Evolutionary conservation across 1,139 yeast genomes (phyloP).

Genomic region (Suhomyces bribrorum): DNA sequence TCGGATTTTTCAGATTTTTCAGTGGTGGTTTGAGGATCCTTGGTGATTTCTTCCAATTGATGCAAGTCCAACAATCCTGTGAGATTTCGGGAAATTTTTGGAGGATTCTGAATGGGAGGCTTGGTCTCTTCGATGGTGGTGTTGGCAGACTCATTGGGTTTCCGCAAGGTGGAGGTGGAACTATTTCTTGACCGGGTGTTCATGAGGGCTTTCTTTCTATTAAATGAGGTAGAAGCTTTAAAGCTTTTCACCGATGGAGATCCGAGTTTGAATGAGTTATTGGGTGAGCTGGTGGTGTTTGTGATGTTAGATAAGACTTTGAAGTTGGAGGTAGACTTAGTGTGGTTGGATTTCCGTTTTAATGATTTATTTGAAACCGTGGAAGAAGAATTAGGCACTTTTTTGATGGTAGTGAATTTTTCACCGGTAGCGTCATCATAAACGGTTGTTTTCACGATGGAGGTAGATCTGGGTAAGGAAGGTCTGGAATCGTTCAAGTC

Average conservation of each 20-base stretch:
- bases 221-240: conserved; percentile 44
- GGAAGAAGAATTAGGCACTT: conserved; percentile 26
- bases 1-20: background rate
- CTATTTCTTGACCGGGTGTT: conserved; percentile 30
- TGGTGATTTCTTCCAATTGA: conserved; percentile 12
- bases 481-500: conserved; percentile 19
- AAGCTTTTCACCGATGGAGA: conserved; percentile 21
- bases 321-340: conserved; percentile 9
- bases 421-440: conserved; percentile 33
- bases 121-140: conserved; percentile 3
- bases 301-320: conserved; percentile 34
- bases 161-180: conserved; percentile 14
- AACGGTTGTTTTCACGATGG: conserved; percentile 48
- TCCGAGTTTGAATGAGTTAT: conserved; percentile 3
- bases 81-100: conserved; percentile 24
- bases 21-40: background rate
- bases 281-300: conserved; percentile 23
- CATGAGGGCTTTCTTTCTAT: conserved; percentile 35
- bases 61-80: conserved; percentile 26
- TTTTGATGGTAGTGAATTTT: conserved; percentile 24
- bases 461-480: conserved; percentile 45
- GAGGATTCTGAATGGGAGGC: conserved; percentile 21
- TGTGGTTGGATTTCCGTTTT: conserved; percentile 9
- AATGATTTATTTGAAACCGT: conserved; percentile 21
- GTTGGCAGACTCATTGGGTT: conserved; percentile 5